phyloP scores from a whole-genome alignment of 2,329 filamentous ascomycete species.

The Pyrenophora seminiperda region DNA sequence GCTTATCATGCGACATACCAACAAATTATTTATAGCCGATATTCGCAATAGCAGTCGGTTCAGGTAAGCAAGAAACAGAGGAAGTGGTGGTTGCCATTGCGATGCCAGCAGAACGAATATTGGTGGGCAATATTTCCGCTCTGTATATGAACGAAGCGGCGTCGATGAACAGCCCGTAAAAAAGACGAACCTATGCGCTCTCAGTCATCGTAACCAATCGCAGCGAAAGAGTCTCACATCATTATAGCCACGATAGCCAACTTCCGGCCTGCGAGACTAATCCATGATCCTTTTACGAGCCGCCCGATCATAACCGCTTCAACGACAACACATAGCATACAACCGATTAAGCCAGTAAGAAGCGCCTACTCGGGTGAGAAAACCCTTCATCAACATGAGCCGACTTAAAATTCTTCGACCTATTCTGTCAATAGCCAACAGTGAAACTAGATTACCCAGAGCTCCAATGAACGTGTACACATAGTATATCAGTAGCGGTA shows the following conservation, averaged over 20 bases:
- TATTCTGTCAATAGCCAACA: constrained; percentile 13
- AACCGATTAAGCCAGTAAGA: constrained; percentile 28
- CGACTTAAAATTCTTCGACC: constrained; percentile 22
- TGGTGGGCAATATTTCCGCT: constrained; percentile 27
- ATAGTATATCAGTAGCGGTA: constrained; percentile 34
- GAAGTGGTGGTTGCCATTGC: constrained; percentile 25
- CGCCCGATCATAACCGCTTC: constrained; percentile 32
- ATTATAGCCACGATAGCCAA: constrained; percentile 31
- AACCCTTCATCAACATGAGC: no score
- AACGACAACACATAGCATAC: constrained; percentile 25
- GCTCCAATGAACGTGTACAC: constrained; percentile 34
- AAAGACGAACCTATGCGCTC: constrained; percentile 16
- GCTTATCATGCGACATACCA: constrained; percentile 14
- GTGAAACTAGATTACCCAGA: constrained; percentile 27
- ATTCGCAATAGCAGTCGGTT: constrained; percentile 25
- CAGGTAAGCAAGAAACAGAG: constrained; percentile 26
- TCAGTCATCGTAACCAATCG: not conserved
- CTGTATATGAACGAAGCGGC: constrained; percentile 6
- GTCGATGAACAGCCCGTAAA: constrained; percentile 29
- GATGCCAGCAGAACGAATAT: constrained; percentile 24
- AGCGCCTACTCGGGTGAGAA: constrained; percentile 21
- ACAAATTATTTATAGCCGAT: constrained; percentile 35
- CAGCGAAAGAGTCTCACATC: constrained; percentile 13
- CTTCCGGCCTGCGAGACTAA: constrained; percentile 24
- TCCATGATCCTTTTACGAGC: constrained; percentile 18